Evolutionary conservation across 2,329 filamentous ascomycete species (phyloP).

Genomic region (Albifimbria verrucaria): DNA sequence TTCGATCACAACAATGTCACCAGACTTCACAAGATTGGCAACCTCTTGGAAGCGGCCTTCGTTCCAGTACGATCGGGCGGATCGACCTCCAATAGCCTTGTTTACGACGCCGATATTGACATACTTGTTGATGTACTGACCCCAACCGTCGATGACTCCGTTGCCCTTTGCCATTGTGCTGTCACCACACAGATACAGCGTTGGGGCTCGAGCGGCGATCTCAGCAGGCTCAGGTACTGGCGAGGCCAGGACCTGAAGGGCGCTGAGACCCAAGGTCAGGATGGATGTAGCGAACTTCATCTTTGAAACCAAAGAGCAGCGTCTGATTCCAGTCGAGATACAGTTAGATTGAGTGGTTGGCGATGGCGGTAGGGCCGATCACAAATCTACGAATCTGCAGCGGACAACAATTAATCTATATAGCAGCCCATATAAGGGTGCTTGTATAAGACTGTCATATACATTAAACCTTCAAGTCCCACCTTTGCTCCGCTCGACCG

Average conservation of each 20-base stretch:
- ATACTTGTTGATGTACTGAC: conserved; percentile 53
- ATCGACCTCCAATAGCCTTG: conserved; percentile 63
- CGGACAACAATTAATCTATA: too few relatives aligned
- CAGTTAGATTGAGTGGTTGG: too few relatives aligned
- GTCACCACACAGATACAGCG: conserved; percentile 56
- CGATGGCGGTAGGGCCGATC: too few relatives aligned
- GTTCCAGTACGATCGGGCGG: conserved; percentile 62
- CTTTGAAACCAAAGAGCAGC: too few relatives aligned
- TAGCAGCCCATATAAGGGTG: too few relatives aligned
- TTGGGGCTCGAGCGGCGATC: conserved; percentile 19
- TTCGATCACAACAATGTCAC: conserved; percentile 67
- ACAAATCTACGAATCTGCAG: too few relatives aligned
- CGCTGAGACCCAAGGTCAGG: conserved; percentile 13
- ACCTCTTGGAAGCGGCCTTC: conserved; percentile 63
- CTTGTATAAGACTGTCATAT: too few relatives aligned
- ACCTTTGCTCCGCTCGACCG: too few relatives aligned
- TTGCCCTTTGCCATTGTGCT: conserved; percentile 55
- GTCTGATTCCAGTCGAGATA: too few relatives aligned
- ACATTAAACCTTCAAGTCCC: too few relatives aligned
- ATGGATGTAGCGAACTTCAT: conserved; percentile 19
- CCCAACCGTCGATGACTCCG: conserved; percentile 54
- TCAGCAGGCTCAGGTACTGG: conserved; percentile 5
- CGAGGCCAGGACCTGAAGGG: conserved; percentile 9
- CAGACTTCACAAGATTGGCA: conserved; percentile 45
- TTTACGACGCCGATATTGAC: conserved; percentile 47